These are phyloP conservation scores for Rosa lucieae DNA, from an alignment of 306 rosid species.

Conservation along the genomic window DNA sequence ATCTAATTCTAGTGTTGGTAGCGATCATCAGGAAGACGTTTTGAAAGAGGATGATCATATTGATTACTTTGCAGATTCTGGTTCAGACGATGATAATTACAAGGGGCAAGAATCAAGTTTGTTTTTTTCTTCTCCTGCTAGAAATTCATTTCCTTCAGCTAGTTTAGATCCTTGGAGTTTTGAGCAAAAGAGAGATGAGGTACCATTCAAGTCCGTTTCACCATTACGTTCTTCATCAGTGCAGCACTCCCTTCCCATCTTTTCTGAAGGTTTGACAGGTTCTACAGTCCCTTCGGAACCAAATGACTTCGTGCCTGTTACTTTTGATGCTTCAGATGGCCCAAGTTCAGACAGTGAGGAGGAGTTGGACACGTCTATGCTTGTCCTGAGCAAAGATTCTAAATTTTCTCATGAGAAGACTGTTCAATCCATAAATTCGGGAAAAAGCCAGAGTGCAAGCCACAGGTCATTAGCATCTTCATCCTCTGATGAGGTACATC, in stretches of 20 bases:
- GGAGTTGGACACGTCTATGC: conserved; percentile 40
- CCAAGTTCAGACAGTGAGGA: conserved; percentile 64
- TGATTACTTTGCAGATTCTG: conserved; percentile 45
- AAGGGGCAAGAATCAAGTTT: conserved; percentile 47
- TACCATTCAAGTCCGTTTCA: conserved; percentile 38
- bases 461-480: conserved; percentile 45
- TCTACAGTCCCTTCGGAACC: conserved; percentile 48
- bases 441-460: conserved; percentile 34
- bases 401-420: conserved; percentile 16
- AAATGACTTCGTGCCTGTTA: conserved; percentile 44
- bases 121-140: conserved; percentile 37
- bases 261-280: conserved; percentile 45
- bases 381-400: conserved; percentile 32
- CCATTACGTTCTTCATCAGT: conserved; percentile 34
- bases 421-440: conserved; percentile 25
- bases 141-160: conserved; percentile 42
- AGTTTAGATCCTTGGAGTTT: conserved; percentile 44
- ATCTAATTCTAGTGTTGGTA: conserved; percentile 42
- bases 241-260: conserved; percentile 18
- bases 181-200: conserved; percentile 37
- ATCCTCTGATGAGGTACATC: conserved; percentile 35
- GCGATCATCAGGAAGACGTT: conserved; percentile 42
- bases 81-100: conserved; percentile 61
- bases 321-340: conserved; percentile 85
- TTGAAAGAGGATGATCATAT: conserved; percentile 26